A percentile compares a stretch with the other conserved stretches of the same genome.
Conservation (phyloP, 129 eudicot species). For the Lonicera japonica region DNA sequence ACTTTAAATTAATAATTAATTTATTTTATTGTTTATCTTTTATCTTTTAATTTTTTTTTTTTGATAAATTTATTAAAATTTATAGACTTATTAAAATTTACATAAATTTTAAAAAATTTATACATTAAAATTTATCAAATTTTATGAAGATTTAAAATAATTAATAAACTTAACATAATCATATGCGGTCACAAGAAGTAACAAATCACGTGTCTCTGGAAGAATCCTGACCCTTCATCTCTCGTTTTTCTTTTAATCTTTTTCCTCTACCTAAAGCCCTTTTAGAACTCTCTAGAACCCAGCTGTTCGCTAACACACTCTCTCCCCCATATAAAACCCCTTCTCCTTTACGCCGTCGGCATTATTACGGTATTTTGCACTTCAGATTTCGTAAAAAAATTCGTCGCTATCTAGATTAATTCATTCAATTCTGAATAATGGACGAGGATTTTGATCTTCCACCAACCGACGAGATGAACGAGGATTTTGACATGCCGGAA, state of each 20-base stretch:
- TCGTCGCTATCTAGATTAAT: background rate
- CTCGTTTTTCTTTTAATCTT: background rate
- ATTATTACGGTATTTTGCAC: background rate
- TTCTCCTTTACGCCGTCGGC: background rate
- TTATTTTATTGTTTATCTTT: too few species aligned
- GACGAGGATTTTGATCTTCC: conserved; percentile 72
- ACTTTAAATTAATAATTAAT: too few species aligned
- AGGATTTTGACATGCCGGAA: conserved; percentile 49
- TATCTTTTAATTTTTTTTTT: too few species aligned
- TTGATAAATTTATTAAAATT: too few species aligned
- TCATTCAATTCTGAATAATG: conserved; percentile 23
- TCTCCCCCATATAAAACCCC: conserved; percentile 8
- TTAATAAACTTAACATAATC: too few species aligned
- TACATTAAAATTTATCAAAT: too few species aligned
- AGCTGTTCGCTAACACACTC: background rate
- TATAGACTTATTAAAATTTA: too few species aligned
- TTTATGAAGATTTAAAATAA: too few species aligned
- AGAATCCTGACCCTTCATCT: conserved; percentile 46
- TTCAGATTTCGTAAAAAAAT: too few species aligned
- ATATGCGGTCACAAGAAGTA: too few species aligned
- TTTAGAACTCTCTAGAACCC: conserved; percentile 64
- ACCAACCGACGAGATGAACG: conserved; percentile 41
- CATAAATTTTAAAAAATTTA: too few species aligned
- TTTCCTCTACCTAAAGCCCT: conserved; percentile 3
- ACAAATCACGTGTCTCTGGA: background rate